Evolutionary conservation across 495 filamentous ascomycete species (phyloP).

Genomic region (Penicillium turbatum): DNA sequence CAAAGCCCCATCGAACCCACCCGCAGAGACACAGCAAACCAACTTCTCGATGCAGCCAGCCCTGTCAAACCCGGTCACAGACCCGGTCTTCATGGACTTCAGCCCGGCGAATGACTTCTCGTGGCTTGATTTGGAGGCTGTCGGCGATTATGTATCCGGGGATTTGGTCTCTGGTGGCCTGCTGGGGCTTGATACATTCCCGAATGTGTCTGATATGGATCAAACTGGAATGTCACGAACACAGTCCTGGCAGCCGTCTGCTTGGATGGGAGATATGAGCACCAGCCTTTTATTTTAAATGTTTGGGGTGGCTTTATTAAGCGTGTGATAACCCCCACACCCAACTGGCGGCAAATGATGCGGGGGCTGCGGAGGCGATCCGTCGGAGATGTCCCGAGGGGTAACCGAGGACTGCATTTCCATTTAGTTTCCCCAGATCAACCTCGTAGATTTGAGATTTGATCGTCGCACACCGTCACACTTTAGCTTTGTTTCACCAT

Average conservation of each 20-base stretch:
- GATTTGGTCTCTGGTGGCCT: constrained; percentile 39
- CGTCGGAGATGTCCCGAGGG: constrained; percentile 26
- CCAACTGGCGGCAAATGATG: constrained; percentile 20
- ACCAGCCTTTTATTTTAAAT: constrained; percentile 42
- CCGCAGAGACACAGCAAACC: constrained; percentile 31
- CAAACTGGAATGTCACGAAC: constrained; percentile 32
- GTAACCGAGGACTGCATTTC: constrained; percentile 18
- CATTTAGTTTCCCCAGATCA: constrained; percentile 3
- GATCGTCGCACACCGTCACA: not conserved
- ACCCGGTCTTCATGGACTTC: constrained; percentile 40
- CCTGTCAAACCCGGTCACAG: constrained; percentile 28
- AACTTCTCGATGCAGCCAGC: constrained; percentile 32
- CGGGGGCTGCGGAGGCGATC: constrained; percentile 20
- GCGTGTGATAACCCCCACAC: constrained; percentile 4
- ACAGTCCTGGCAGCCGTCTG: constrained; percentile 39
- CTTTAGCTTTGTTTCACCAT: constrained; percentile 12
- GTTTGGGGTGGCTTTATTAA: not conserved
- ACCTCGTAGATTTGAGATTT: not conserved
- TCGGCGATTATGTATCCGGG: constrained; percentile 52
- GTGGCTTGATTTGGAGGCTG: constrained; percentile 54
- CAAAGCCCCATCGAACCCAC: constrained; percentile 22
- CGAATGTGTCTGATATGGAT: constrained; percentile 30
- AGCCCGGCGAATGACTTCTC: constrained; percentile 54
- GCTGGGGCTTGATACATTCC: constrained; percentile 37
- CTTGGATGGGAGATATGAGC: constrained; percentile 43